Conservation (phyloP, 768 basidiomycete species). For the Sarcodon sp. region DNA sequence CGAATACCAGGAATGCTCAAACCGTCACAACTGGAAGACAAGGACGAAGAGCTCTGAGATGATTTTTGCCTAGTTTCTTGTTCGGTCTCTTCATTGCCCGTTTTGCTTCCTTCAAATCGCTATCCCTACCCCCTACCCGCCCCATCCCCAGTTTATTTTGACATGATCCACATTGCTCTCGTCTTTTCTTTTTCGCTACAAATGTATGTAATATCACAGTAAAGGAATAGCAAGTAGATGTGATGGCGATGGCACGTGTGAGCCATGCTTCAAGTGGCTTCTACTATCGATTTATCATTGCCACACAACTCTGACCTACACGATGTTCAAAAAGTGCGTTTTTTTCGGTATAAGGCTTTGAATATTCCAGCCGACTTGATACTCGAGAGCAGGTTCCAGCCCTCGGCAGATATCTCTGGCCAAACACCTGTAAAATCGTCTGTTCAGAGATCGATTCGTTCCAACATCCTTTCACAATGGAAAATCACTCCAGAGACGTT, state of each 20-base stretch:
- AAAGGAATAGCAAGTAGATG: no score
- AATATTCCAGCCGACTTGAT: not conserved
- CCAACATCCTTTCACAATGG: conserved; percentile 71
- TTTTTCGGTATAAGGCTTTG: not conserved
- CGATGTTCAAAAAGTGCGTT: conserved; percentile 71
- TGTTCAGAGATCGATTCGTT: conserved; percentile 80
- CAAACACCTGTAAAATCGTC: conserved; percentile 91
- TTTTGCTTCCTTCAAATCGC: not conserved
- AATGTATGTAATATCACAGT: no score
- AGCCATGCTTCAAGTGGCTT: no score
- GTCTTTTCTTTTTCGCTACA: no score
- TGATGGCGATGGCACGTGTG: no score
- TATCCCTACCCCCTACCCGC: not conserved
- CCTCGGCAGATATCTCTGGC: conserved; percentile 73
- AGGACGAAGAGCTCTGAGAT: conserved; percentile 71
- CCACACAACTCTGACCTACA: not conserved
- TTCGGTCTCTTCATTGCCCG: not conserved
- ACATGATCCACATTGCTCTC: no score
- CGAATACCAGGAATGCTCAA: conserved; percentile 98
- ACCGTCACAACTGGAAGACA: conserved; percentile 88
- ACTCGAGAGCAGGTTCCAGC: conserved; percentile 38
- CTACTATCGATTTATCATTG: no score
- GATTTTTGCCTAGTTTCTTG: not conserved
- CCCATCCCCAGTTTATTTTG: not conserved
- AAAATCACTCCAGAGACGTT: conserved; percentile 69